Evolutionary conservation across 257 asterid genomes (phyloP).

Genomic region (Fraxinus americana): DNA sequence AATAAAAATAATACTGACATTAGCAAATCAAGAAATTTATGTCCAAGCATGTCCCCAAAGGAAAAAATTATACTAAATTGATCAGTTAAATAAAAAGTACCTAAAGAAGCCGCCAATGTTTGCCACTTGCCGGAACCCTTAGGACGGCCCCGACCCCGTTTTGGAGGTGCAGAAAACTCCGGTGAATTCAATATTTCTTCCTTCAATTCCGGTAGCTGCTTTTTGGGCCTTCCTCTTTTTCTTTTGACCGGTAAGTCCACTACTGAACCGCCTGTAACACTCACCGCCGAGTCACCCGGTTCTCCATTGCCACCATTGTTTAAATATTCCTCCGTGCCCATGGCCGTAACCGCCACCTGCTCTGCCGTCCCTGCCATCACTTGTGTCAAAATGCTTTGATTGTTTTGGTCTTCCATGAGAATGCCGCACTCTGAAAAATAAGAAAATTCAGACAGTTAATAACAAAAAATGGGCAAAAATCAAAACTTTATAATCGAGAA

Average conservation of each 20-base stretch:
- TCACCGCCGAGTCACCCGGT: not conserved
- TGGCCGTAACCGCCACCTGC: conserved; percentile 12
- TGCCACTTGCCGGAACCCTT: conserved; percentile 46
- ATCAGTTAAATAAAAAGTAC: conserved; percentile 19
- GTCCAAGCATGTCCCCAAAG: not conserved
- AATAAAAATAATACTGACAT: not conserved
- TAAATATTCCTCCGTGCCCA: conserved; percentile 3
- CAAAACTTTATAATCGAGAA: not conserved
- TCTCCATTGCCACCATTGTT: conserved; percentile 19
- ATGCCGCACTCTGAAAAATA: conserved; percentile 13
- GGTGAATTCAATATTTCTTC: conserved; percentile 15
- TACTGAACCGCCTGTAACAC: not conserved
- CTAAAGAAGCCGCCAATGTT: conserved; percentile 29
- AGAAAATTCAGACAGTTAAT: conserved; percentile 9
- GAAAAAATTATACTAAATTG: not conserved
- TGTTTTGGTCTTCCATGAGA: conserved; percentile 17
- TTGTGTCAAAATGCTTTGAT: not conserved
- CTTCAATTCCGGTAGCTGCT: conserved; percentile 13
- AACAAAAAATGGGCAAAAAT: not conserved
- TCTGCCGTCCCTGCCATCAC: not conserved
- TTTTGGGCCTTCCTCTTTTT: conserved; percentile 46
- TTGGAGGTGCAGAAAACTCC: conserved; percentile 19
- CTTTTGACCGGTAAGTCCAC: conserved; percentile 24
- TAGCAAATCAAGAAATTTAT: not conserved
- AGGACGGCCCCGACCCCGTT: conserved; percentile 47